Evolutionary conservation across 352 stramenopile species (phyloP), one percentile per base, ranked within the genome.

Genomic region (Phytophthora hibernalis): DNA sequence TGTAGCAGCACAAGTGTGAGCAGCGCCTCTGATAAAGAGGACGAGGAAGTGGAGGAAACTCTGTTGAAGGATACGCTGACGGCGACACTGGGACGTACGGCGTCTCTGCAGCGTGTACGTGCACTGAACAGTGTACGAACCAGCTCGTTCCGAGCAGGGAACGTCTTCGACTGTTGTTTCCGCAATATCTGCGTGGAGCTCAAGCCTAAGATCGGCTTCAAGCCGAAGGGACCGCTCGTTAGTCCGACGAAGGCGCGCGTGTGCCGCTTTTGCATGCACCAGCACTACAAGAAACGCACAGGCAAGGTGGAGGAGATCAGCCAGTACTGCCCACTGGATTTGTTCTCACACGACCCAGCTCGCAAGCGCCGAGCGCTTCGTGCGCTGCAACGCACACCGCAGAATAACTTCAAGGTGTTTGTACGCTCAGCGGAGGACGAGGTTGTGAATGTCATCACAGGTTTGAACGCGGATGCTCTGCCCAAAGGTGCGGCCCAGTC

Each of bases 401-500:
- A 96, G 66, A 97, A 97, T 76, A 96, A 97, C 50, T 93, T 96
- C 54, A 92, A 93, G 65, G 77, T 96, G 16, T 96, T 96, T 75
- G 84, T 96, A 47, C 84, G 87, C 26, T 93, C 85, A 13, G 85
- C 83, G 45, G 65, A 93, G 48, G 85, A 91, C 54, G 82, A 90
- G 35, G 85, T 92, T 0, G 83, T 93, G 50, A 89, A 93, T 67
- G 80, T 90, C 20, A 91, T 92, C 53, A 93, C 83, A 16, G 85
- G 83, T 0, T 51, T 93, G 38, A 86, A 78, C 44, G 70, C 85
- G 11, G 83, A 93, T 49, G 85, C 83, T 28, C 60, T 93, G 9
- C 85, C 83, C 5, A 93, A 93, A 44, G 85, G 85, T 21, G 85
- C 75, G 3, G 68, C 83, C 1, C 85, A 90, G 50, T 74, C 79